Percentiles rank a stretch among this genome's conserved stretches.
These are phyloP conservation scores for Fusarium temperatum DNA, from an alignment of 2,329 filamentous ascomycete genomes.

Conservation along the genomic window DNA sequence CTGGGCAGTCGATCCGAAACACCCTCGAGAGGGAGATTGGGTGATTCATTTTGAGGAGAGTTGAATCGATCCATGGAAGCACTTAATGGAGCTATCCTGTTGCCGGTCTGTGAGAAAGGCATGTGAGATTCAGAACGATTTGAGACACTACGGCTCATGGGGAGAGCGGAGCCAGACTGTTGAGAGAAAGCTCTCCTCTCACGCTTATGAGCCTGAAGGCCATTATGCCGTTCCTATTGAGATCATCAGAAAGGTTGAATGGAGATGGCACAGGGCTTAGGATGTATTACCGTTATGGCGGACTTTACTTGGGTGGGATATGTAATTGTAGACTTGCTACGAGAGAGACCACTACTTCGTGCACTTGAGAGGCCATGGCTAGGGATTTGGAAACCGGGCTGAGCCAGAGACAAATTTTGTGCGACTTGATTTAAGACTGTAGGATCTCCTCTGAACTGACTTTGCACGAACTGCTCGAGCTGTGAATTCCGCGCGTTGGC, in stretches of 20 bases:
- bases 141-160: conserved; percentile 58
- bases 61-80: conserved; percentile 44
- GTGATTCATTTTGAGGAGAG: conserved; percentile 45
- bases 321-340: conserved; percentile 43
- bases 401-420: conserved; percentile 24
- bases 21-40: conserved; percentile 38
- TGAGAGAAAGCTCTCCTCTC: conserved; percentile 43
- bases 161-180: conserved; percentile 45
- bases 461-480: conserved; percentile 38
- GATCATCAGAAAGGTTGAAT: conserved; percentile 18
- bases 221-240: conserved; percentile 26
- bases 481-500: conserved; percentile 33
- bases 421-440: conserved; percentile 29
- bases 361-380: conserved; percentile 31
- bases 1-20: conserved; percentile 46
- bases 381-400: conserved; percentile 25
- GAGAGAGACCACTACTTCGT: conserved; percentile 37
- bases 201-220: conserved; percentile 27
- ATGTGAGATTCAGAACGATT: conserved; percentile 52
- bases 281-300: conserved; percentile 34
- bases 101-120: conserved; percentile 49
- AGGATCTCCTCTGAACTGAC: conserved; percentile 28
- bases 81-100: conserved; percentile 46
- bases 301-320: conserved; percentile 39
- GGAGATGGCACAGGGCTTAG: not conserved